phyloP scores from a whole-genome alignment of 805 yeast species.

The Yarrowia deformans region DNA sequence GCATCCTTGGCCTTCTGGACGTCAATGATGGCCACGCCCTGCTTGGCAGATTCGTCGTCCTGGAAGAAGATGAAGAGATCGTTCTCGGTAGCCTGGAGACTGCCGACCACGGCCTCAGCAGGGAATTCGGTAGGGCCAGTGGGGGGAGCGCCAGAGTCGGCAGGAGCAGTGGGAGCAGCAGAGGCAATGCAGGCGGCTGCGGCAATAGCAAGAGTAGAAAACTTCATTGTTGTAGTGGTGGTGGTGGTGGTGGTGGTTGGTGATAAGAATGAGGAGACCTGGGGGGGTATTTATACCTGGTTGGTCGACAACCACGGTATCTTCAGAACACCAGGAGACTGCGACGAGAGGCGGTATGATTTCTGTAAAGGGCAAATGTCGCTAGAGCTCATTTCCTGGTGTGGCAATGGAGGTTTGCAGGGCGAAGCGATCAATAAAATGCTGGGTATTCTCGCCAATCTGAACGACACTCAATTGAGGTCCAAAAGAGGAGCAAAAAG shows the following conservation, averaged over 20 bases:
- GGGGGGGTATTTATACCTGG: slow-evolving; percentile 15
- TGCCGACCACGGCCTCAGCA: slow-evolving; percentile 14
- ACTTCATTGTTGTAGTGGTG: slow-evolving; percentile 13
- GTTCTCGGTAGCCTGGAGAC: slow-evolving; percentile 14
- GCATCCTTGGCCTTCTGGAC: not conserved
- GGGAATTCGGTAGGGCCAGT: not conserved
- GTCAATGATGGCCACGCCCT: slow-evolving; percentile 21
- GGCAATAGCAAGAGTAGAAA: slow-evolving; percentile 23
- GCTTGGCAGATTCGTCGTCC: slow-evolving; percentile 21
- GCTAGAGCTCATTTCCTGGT: not conserved
- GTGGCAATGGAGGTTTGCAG: slow-evolving; percentile 8
- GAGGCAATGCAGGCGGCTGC: slow-evolving; percentile 12
- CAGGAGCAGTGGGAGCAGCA: slow-evolving; percentile 12
- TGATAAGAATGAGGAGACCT: slow-evolving; percentile 4
- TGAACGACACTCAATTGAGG: not conserved
- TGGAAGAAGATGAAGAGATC: slow-evolving; percentile 22
- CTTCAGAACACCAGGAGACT: not conserved
- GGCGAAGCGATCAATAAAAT: not conserved
- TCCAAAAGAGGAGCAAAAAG: not conserved
- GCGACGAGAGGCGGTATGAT: not conserved
- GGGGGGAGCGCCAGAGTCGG: not conserved
- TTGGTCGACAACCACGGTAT: not conserved
- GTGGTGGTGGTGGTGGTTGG: slow-evolving; percentile 6
- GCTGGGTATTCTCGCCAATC: not conserved
- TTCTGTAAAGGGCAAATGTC: slow-evolving; percentile 13